phyloP scores from a whole-genome alignment of 192 early-diverging fungal species.

The Coemansia sp. region DNA sequence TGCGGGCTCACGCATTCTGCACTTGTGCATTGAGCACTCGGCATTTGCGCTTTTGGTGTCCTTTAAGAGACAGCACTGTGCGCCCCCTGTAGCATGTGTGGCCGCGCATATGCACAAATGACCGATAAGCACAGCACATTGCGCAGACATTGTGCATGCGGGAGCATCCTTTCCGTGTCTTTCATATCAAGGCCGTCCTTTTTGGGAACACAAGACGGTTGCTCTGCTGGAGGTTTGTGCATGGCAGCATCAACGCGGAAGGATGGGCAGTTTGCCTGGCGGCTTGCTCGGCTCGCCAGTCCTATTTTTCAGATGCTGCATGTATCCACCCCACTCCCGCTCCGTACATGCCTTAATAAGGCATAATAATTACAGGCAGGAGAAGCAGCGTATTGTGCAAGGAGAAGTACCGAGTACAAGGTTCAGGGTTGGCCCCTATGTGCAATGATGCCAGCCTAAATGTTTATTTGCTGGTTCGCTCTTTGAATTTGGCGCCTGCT shows the following conservation, averaged over 20 bases:
- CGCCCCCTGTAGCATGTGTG: neutral
- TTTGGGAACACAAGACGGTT: neutral
- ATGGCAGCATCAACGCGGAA: neutral
- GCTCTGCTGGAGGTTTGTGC: conserved; percentile 2
- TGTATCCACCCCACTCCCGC: neutral
- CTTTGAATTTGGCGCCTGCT: neutral
- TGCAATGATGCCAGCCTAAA: neutral
- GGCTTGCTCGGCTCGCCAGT: neutral
- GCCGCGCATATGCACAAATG: conserved; percentile 2
- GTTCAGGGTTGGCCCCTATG: neutral
- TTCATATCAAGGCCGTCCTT: neutral
- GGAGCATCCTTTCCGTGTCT: neutral
- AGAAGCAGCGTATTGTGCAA: conserved; percentile 1
- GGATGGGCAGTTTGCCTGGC: no score
- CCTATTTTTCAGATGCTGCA: conserved; percentile 5
- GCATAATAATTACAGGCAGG: conserved; percentile 8
- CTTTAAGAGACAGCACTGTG: neutral
- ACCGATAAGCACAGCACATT: conserved; percentile 1
- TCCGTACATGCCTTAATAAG: conserved; percentile 1
- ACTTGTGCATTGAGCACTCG: neutral
- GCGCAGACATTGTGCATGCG: neutral
- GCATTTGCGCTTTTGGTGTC: neutral
- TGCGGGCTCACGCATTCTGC: neutral
- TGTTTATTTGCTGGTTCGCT: neutral
- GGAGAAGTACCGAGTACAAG: conserved; percentile 2